Conservation (phyloP, 176 grass and related monocot species). For the Carex littledalei region DNA sequence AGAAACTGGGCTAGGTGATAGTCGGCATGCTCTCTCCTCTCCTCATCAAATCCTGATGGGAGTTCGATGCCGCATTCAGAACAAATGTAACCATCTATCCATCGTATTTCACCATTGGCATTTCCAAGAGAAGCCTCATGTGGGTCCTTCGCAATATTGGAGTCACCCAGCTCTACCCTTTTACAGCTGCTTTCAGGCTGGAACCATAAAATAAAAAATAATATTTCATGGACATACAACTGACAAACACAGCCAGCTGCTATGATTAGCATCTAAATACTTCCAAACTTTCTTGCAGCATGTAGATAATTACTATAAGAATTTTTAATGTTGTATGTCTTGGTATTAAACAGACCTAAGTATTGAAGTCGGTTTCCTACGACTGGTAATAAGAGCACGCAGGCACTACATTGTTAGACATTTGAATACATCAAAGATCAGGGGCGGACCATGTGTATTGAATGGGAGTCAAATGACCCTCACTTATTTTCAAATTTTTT, state of each 20-base stretch:
- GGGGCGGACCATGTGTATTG: no score
- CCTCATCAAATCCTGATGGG: conserved; percentile 61
- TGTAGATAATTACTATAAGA: not conserved
- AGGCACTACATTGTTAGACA: not conserved
- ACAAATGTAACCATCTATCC: conserved; percentile 77
- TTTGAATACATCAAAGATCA: not conserved
- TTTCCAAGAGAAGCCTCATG: not conserved
- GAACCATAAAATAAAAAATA: not conserved
- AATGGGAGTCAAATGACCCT: no score
- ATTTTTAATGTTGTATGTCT: not conserved
- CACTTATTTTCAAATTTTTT: no score
- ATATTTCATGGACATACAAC: not conserved
- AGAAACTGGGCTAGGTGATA: conserved; percentile 72
- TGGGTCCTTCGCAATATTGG: not conserved
- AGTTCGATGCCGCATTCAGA: conserved; percentile 75
- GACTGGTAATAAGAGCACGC: not conserved
- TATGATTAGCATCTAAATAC: not conserved
- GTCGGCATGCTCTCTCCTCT: conserved; percentile 82
- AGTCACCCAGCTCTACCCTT: conserved; percentile 1
- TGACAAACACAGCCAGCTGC: not conserved
- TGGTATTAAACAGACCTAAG: not conserved
- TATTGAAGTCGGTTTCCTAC: not conserved
- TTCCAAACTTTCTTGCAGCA: not conserved
- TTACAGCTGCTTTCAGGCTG: conserved; percentile 23
- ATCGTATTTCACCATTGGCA: conserved; percentile 27